A percentile compares a stretch with the other conserved stretches of the same genome.
Conservation (phyloP, 805 yeast genomes). For the Saccharomycopsis javanensis region DNA sequence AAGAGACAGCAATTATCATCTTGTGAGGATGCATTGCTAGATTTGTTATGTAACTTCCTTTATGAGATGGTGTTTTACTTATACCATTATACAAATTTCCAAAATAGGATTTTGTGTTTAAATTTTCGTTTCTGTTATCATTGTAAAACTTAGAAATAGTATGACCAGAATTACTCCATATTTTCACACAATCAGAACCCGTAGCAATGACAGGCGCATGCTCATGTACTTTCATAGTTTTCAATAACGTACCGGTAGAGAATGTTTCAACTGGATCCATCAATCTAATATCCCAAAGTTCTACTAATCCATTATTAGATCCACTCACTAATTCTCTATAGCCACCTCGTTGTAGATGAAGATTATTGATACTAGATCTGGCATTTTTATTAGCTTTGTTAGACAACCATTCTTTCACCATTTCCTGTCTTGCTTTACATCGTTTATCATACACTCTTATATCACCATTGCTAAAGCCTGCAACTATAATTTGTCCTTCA, state of each 20-base stretch:
- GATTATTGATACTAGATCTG: conserved; percentile 55
- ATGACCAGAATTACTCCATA: conserved; percentile 84
- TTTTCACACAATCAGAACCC: conserved; percentile 66
- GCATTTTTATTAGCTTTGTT: conserved; percentile 23
- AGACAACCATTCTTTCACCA: conserved; percentile 77
- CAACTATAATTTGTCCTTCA: conserved; percentile 63
- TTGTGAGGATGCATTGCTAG: conserved; percentile 85
- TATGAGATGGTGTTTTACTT: conserved; percentile 24
- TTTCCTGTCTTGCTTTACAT: conserved; percentile 70
- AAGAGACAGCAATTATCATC: conserved; percentile 75
- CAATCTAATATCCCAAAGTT: conserved; percentile 82
- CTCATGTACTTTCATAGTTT: conserved; percentile 79
- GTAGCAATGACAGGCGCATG: conserved; percentile 94
- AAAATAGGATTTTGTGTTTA: conserved; percentile 12
- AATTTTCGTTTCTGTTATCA: conserved; percentile 16
- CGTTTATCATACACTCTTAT: conserved; percentile 87
- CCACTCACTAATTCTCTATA: conserved; percentile 83
- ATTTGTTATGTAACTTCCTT: conserved; percentile 43
- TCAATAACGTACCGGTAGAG: conserved; percentile 44
- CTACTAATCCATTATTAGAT: conserved; percentile 68
- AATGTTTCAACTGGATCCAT: conserved; percentile 62
- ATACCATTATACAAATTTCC: conserved; percentile 26
- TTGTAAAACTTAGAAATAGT: conserved; percentile 51
- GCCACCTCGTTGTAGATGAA: conserved; percentile 97
- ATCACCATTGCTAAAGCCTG: conserved; percentile 76